Conservation (phyloP, 2,329 filamentous ascomycete species). For the Penicillium oxalicum region DNA sequence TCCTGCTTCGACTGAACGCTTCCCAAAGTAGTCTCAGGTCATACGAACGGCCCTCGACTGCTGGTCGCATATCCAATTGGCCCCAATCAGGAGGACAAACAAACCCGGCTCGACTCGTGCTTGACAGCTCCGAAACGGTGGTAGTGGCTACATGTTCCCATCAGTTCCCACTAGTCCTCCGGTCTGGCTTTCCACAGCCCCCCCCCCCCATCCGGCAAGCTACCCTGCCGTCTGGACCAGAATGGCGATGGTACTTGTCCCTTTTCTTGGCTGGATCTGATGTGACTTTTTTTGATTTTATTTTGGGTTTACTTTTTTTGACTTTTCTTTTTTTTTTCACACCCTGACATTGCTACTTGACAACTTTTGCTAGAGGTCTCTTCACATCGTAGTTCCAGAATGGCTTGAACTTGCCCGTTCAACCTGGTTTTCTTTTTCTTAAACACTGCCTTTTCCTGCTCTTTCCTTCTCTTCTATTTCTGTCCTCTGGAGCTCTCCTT, state of each 20-base stretch:
- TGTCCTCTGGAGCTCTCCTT: background rate
- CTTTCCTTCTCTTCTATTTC: background rate
- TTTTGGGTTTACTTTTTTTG: background rate
- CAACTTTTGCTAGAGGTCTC: no score
- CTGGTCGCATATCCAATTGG: no score
- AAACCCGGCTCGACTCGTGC: background rate
- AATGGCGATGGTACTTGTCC: no score
- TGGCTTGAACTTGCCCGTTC: background rate
- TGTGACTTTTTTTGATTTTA: no score
- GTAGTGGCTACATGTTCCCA: background rate
- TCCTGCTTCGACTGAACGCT: background rate
- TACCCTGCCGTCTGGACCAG: background rate
- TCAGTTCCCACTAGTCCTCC: no score
- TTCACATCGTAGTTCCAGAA: no score
- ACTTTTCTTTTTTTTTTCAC: background rate
- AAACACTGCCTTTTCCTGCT: background rate
- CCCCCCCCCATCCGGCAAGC: background rate
- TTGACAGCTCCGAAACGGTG: conserved; percentile 1
- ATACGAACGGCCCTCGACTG: no score
- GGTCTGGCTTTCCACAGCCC: no score
- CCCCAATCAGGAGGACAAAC: background rate
- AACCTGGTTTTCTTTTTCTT: background rate
- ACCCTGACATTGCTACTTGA: background rate
- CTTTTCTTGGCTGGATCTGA: no score
- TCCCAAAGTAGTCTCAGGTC: no score